Evolutionary conservation across 106 monocot genomes (phyloP), one percentile per base, ranked within the genome.

Genomic region (Allium cepa): DNA sequence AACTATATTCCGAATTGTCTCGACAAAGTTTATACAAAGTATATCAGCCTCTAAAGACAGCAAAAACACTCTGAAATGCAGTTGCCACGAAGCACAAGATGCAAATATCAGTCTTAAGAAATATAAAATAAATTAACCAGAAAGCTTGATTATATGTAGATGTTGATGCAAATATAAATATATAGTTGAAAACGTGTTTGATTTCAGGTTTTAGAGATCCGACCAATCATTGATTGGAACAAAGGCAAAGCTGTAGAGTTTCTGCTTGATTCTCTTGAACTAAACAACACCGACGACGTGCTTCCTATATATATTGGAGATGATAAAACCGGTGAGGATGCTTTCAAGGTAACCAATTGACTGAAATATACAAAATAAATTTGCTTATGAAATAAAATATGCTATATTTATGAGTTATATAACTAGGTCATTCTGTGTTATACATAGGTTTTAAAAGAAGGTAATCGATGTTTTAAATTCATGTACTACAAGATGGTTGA

Each of bases 211-310:
- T 94, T 94, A 82, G 94, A 94, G 69, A 60, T 94, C 73, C 94
- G 94, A 53, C 94, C 94, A 50, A 71, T 82, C 12, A 90, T 94
- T 47, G 82, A 86, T 26, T 94, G 94, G 94, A 82, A 89, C 67
- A 94, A 94, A 77, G 94, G 94, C 4, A 94, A 90, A 49, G 94
- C 94, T 18, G 94, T 94, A 8, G 84, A 89, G 47, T 94, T 94
- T 74, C 59, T 94, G 72, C 94, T 94, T 50, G 86, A 94, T 50
- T 94, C 94, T 17, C 82, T 94, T 49, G 86, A 63, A 11, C 86
- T 86, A 13, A 63, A 11, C 47, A 59, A 87, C 49, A 62, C 71
- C 9, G 80, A 80, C 15, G 76, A 84, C 62, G 94, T 90, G 36
- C 73, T 94, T 52, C 80, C 94, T 4, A 87, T 94, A 52, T 87